A percentile compares a stretch with the other conserved stretches of the same genome.
These are phyloP conservation scores for Hyaloscypha bicolor DNA, from an alignment of 495 filamentous ascomycete species.

Conservation along the genomic window DNA sequence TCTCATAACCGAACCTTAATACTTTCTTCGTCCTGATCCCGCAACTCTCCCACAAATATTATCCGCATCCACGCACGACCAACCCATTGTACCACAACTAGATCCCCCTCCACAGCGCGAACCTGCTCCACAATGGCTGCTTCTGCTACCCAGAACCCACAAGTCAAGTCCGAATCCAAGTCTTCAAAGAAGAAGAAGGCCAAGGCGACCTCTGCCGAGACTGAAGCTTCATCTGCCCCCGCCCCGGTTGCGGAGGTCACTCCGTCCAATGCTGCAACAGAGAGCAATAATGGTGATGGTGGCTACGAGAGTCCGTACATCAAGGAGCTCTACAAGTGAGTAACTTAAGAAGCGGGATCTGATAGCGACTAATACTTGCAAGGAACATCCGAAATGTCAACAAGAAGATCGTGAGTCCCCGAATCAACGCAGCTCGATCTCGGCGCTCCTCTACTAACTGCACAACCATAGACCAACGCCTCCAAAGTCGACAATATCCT, in stretches of 20 bases:
- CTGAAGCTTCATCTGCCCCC: conserved; percentile 46
- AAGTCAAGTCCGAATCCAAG: conserved; percentile 55
- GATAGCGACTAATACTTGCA: conserved; percentile 30
- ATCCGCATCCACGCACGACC: neutral
- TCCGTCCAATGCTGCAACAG: conserved; percentile 34
- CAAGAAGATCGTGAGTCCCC: conserved; percentile 80
- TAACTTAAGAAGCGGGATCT: conserved; percentile 14
- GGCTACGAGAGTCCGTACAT: conserved; percentile 71
- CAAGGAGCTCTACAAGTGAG: conserved; percentile 85
- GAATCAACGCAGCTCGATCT: neutral
- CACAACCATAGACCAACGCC: conserved; percentile 62
- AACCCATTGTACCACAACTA: neutral
- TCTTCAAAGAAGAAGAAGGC: conserved; percentile 74
- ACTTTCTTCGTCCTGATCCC: neutral
- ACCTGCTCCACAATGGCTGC: conserved; percentile 47
- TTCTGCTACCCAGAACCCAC: conserved; percentile 52
- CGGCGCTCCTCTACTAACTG: neutral
- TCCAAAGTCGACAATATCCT: conserved; percentile 78
- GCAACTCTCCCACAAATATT: neutral
- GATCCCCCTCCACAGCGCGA: conserved; percentile 7
- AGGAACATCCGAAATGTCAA: conserved; percentile 83
- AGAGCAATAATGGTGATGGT: conserved; percentile 54
- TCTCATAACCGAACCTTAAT: neutral
- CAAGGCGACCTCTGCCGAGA: conserved; percentile 55
- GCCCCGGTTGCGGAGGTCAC: conserved; percentile 44